phyloP scores from a whole-genome alignment of 116 monocot species.

The Posidonia oceanica region DNA sequence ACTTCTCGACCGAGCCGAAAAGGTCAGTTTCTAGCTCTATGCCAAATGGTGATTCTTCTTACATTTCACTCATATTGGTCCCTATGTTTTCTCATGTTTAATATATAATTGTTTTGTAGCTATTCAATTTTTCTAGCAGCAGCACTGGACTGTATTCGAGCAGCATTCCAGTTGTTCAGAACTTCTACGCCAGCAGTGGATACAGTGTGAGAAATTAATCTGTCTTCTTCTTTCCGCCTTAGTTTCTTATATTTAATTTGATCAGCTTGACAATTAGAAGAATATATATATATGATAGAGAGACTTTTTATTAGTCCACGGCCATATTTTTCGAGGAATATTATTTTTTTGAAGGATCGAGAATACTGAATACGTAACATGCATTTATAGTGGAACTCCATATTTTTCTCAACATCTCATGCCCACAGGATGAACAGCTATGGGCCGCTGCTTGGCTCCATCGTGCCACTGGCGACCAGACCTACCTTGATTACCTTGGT shows the following conservation, averaged over 20 bases:
- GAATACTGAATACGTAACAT: too few species aligned
- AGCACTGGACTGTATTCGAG: slow-evolving; percentile 24
- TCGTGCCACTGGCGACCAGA: slow-evolving; percentile 36
- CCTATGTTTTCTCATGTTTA: neutral
- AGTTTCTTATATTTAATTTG: too few species aligned
- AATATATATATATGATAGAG: too few species aligned
- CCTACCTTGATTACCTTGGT: slow-evolving; percentile 20
- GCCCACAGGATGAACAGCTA: slow-evolving; percentile 48
- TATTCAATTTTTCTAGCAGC: slow-evolving; percentile 33
- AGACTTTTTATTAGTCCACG: too few species aligned
- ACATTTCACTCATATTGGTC: too few species aligned
- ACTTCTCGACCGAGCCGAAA: slow-evolving; percentile 29
- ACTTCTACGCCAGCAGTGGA: slow-evolving; percentile 40
- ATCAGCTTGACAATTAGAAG: too few species aligned
- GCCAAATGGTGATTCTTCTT: too few species aligned
- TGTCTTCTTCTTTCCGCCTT: neutral
- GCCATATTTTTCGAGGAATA: too few species aligned
- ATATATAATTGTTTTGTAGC: slow-evolving; percentile 14
- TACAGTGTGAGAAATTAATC: slow-evolving; percentile 25
- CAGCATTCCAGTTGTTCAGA: slow-evolving; percentile 23
- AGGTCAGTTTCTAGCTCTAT: slow-evolving; percentile 11
- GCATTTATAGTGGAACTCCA: too few species aligned
- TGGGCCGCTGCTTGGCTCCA: slow-evolving; percentile 91
- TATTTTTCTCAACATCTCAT: too few species aligned
- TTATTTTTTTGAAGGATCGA: too few species aligned